Percentiles rank a stretch among this genome's conserved stretches.
Evolutionary conservation across 257 asterid species (phyloP).

Genomic region (Voacanga thouarsii): DNA sequence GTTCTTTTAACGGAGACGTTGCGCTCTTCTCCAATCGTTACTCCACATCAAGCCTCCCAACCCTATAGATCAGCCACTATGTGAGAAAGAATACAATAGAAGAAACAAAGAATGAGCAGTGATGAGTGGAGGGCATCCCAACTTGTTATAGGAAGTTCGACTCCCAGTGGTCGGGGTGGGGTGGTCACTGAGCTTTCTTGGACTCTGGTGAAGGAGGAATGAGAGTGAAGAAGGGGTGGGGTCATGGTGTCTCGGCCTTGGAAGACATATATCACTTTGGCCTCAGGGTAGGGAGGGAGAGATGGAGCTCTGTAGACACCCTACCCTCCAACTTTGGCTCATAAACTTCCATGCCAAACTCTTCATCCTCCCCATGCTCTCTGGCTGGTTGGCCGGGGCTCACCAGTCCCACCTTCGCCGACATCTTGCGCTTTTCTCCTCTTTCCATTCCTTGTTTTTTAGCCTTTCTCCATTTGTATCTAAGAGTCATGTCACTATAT

Average conservation of each 20-base stretch:
- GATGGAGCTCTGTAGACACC: not conserved
- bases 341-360: conserved; percentile 35
- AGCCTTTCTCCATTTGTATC: not conserved
- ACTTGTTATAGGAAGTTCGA: not conserved
- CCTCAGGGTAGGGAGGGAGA: conserved; percentile 14
- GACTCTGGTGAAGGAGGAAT: not conserved
- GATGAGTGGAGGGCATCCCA: conserved; percentile 17
- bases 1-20: too few relatives aligned
- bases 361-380: conserved; percentile 38
- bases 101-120: conserved; percentile 11
- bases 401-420: conserved; percentile 34
- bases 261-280: conserved; percentile 40
- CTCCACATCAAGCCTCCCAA: not conserved
- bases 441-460: not conserved
- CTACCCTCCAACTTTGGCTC: conserved; percentile 29
- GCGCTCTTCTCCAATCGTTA: too few relatives aligned
- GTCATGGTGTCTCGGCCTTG: conserved; percentile 47
- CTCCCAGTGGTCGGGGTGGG: too few relatives aligned
- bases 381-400: conserved; percentile 49
- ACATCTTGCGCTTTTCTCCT: conserved; percentile 18
- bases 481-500: not conserved
- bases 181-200: not conserved
- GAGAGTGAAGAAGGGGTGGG: conserved; percentile 32
- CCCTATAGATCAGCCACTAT: not conserved
- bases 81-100: not conserved